Conservation (phyloP, 352 stramenopile species). For the Blastocystis hominis region DNA sequence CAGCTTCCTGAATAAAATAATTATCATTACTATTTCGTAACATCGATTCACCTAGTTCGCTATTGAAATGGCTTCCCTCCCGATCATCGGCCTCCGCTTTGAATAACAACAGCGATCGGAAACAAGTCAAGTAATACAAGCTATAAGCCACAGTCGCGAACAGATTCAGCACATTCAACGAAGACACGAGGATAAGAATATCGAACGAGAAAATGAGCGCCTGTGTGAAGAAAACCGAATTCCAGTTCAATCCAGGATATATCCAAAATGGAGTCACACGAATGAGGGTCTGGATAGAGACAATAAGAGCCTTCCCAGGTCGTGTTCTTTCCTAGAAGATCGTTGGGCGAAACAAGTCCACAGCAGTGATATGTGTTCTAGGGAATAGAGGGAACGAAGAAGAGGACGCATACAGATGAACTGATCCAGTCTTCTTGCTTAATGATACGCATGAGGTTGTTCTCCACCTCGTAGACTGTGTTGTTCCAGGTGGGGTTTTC, state of each 20-base stretch:
- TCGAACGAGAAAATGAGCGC: background rate
- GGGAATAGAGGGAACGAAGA: background rate
- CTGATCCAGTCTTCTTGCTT: background rate
- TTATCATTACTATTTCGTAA: background rate
- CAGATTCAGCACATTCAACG: background rate
- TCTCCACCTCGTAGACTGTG: background rate
- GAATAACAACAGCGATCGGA: background rate
- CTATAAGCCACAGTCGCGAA: slow-evolving; percentile 5
- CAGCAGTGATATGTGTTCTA: background rate
- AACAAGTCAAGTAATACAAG: background rate
- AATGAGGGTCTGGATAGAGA: background rate
- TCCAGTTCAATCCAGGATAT: background rate
- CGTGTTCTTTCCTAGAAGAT: background rate
- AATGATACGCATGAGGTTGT: background rate
- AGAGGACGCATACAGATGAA: background rate
- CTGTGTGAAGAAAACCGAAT: background rate
- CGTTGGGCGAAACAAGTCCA: background rate
- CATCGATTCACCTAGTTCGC: too few relatives aligned
- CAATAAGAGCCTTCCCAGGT: background rate
- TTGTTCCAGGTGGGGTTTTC: background rate
- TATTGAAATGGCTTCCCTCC: background rate
- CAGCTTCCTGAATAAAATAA: background rate
- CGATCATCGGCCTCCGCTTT: background rate
- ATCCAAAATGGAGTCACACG: background rate
- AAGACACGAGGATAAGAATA: background rate